Percentiles rank a stretch among this genome's conserved stretches.
phyloP scores from a whole-genome alignment of 177 flowering plant genomes.

The Vitis hybrid region DNA sequence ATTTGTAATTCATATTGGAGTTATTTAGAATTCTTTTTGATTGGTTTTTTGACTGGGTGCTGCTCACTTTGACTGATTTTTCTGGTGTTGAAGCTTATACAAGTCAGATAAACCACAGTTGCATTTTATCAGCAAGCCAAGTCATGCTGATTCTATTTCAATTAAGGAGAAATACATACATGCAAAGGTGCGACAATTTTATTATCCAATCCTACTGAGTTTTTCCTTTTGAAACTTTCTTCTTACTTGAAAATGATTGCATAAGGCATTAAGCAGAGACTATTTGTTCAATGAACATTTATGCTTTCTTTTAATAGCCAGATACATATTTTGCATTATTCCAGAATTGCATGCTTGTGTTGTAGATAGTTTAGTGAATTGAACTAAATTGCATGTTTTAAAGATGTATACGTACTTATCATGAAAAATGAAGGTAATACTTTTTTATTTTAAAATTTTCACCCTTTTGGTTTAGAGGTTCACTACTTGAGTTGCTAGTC shows the following conservation, averaged over 20 bases:
- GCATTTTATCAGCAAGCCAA: conserved; percentile 55
- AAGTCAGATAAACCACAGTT: conserved; percentile 39
- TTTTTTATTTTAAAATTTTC: too few relatives aligned
- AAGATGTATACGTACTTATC: too few relatives aligned
- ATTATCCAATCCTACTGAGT: neutral
- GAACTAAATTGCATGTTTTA: too few relatives aligned
- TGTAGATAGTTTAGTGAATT: too few relatives aligned
- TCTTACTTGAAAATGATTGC: neutral
- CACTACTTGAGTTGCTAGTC: too few relatives aligned
- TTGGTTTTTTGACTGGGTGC: neutral
- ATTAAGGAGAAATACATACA: conserved; percentile 87
- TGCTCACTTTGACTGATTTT: neutral
- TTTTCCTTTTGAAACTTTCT: neutral
- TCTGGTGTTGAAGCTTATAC: conserved; percentile 33
- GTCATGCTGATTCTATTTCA: conserved; percentile 63
- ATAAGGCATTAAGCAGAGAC: neutral
- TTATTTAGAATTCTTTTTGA: neutral
- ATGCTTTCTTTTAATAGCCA: neutral
- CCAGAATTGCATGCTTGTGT: too few relatives aligned
- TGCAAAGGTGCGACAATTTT: conserved; percentile 62
- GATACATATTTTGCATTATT: neutral
- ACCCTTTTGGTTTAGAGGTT: too few relatives aligned
- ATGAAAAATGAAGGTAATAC: too few relatives aligned
- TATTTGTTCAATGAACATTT: neutral
- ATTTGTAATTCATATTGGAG: neutral